Evolutionary conservation across 257 asterid species (phyloP).

Genomic region (Petunia secreta): DNA sequence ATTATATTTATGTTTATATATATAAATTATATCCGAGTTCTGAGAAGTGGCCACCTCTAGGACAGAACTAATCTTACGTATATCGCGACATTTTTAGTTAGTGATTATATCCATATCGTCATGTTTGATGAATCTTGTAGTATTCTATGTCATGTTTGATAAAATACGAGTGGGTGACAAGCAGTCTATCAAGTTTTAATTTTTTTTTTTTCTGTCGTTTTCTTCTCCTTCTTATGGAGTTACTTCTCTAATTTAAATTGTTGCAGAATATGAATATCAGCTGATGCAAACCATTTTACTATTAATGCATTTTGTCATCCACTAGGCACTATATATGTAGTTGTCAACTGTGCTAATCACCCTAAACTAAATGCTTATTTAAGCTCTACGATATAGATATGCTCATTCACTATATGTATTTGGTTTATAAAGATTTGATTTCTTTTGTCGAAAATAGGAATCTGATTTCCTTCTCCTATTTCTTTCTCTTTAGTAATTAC

Average conservation of each 20-base stretch:
- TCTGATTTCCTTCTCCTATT: too few species aligned
- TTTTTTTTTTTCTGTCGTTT: not conserved
- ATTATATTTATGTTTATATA: too few species aligned
- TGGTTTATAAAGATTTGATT: too few species aligned
- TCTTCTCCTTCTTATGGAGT: not conserved
- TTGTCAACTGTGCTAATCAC: not conserved
- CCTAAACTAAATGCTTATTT: not conserved
- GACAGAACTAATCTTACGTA: too few species aligned
- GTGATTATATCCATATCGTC: too few species aligned
- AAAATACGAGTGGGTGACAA: constrained; percentile 12
- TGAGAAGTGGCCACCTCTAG: too few species aligned
- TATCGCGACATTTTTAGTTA: too few species aligned
- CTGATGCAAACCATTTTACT: too few species aligned
- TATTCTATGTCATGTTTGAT: not conserved
- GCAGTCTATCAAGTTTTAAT: not conserved
- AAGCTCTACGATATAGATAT: not conserved
- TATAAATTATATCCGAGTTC: too few species aligned
- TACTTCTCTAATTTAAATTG: not conserved
- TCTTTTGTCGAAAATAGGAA: too few species aligned
- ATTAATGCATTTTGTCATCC: not conserved
- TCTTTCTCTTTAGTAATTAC: too few species aligned
- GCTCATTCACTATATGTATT: not conserved
- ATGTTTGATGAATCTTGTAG: not conserved
- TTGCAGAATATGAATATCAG: too few species aligned
- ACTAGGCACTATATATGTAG: not conserved